Conservation (phyloP, 2,329 filamentous ascomycete genomes). For the Chaetoscypha palmicola region DNA sequence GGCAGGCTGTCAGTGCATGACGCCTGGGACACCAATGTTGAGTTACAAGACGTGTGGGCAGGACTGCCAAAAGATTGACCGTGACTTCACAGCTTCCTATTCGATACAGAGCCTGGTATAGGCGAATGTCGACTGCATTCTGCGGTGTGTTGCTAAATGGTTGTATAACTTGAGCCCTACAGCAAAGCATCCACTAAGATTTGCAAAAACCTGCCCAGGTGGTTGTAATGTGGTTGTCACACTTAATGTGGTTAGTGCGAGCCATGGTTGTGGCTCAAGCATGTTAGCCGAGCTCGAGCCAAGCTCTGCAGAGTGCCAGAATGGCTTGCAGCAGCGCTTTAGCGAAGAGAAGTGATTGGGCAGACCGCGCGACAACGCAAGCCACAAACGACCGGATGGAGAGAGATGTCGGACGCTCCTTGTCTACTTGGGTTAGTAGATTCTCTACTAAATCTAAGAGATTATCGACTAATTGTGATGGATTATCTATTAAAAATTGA, state of each 20-base stretch:
- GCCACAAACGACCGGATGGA: conserved; percentile 12
- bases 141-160: no score
- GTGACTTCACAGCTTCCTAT: conserved; percentile 10
- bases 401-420: conserved; percentile 15
- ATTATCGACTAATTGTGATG: no score
- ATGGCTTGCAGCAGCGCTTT: conserved; percentile 3
- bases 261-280: neutral
- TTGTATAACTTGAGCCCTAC: neutral
- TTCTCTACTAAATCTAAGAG: no score
- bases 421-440: no score
- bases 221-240: neutral
- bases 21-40: no score
- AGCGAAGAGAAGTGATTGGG: conserved; percentile 4
- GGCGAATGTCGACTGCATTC: conserved; percentile 6
- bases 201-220: neutral
- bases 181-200: conserved; percentile 1
- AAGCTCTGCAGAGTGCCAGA: no score
- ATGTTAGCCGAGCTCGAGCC: no score
- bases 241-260: conserved; percentile 3
- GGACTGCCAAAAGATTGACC: conserved; percentile 6
- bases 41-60: conserved; percentile 8
- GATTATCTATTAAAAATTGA: no score
- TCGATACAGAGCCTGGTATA: neutral
- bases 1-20: no score
- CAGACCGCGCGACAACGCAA: conserved; percentile 11